Conservation (phyloP, 1,284 basidiomycete genomes). For the Pterulicium gracile region DNA sequence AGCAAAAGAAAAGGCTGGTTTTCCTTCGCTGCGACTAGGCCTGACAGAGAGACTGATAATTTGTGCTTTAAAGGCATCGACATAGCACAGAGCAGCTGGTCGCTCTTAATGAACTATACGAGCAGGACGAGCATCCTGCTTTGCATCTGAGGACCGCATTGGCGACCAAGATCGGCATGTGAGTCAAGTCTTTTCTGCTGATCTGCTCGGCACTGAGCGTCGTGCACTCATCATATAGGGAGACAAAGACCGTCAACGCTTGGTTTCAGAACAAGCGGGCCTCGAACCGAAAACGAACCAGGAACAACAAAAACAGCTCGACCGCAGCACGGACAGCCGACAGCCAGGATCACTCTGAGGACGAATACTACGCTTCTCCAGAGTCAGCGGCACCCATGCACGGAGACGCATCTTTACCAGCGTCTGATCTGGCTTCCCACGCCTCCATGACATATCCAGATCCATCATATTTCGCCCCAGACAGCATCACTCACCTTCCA, state of each 20-base stretch:
- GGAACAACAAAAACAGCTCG: slow-evolving; percentile 22
- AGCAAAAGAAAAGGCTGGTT: slow-evolving; percentile 52
- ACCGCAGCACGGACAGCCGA: not conserved
- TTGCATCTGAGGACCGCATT: slow-evolving; percentile 54
- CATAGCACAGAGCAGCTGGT: slow-evolving; percentile 60
- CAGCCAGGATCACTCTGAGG: not conserved
- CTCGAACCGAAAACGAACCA: slow-evolving; percentile 63
- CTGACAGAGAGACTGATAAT: too few relatives aligned
- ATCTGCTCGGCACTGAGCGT: slow-evolving; percentile 14
- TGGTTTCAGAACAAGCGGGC: slow-evolving; percentile 81
- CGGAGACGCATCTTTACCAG: not conserved
- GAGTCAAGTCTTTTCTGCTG: slow-evolving; percentile 23
- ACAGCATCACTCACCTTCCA: slow-evolving; percentile 39
- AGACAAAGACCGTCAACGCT: slow-evolving; percentile 72
- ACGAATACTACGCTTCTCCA: slow-evolving; percentile 3
- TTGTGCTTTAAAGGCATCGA: slow-evolving; percentile 61
- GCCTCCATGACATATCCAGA: slow-evolving; percentile 23
- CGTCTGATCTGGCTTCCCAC: not conserved
- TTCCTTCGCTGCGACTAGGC: too few relatives aligned
- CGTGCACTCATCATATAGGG: slow-evolving; percentile 32
- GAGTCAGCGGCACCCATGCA: not conserved
- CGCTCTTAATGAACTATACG: slow-evolving; percentile 66
- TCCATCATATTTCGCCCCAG: slow-evolving; percentile 32
- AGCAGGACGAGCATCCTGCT: slow-evolving; percentile 64
- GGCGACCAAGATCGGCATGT: slow-evolving; percentile 66